Evolutionary conservation across 176 grass and related monocot species (phyloP).

Genomic region (Hyparrhenia diplandra): DNA sequence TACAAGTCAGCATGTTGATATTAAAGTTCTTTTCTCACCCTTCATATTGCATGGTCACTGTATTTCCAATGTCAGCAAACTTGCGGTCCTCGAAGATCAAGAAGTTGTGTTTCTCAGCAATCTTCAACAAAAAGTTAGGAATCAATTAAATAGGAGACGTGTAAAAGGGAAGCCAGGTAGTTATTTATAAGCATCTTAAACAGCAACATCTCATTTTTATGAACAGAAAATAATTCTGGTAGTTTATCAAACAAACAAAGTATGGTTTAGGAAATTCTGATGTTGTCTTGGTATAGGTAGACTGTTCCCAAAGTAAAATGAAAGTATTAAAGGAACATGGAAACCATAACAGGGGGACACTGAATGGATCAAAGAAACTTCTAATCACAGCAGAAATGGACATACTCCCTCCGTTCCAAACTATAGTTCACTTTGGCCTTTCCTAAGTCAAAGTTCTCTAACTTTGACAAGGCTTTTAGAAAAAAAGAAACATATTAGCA

Average conservation of each 20-base stretch:
- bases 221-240: neutral
- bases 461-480: neutral
- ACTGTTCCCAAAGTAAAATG: neutral
- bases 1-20: neutral
- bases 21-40: conserved; percentile 44
- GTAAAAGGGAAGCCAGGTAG: neutral
- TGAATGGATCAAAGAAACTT: neutral
- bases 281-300: neutral
- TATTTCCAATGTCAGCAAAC: conserved; percentile 94
- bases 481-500: neutral
- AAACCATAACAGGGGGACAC: neutral
- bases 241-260: neutral
- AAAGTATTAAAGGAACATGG: neutral
- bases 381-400: neutral
- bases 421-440: neutral
- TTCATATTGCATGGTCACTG: conserved; percentile 94
- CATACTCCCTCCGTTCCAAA: too few relatives aligned
- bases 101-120: conserved; percentile 84
- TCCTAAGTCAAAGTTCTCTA: neutral
- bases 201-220: neutral
- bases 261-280: neutral
- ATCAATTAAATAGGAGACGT: neutral
- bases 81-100: conserved; percentile 90
- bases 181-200: neutral
- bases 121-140: conserved; percentile 43